These are phyloP conservation scores for Anaeramoeba ignava DNA, from an alignment of 78 protist genomes.

Conservation along the genomic window DNA sequence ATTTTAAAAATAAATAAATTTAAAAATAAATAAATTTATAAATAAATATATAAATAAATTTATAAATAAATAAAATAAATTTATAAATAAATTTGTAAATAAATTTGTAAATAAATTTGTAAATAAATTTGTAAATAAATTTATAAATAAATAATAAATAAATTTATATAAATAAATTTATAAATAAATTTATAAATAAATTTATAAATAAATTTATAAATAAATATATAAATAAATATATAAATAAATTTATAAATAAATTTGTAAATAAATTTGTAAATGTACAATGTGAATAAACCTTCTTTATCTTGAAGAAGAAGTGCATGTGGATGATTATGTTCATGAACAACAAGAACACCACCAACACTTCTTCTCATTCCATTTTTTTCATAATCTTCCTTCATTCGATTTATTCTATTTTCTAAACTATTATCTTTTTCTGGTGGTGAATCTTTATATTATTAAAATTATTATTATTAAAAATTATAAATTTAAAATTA, in stretches of 20 bases:
- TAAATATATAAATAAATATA: neutral
- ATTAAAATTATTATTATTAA: too few relatives aligned
- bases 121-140: too few relatives aligned
- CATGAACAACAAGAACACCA: slow-evolving; percentile 46
- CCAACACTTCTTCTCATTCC: slow-evolving; percentile 55
- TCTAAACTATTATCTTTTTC: slow-evolving; percentile 26
- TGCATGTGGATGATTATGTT: slow-evolving; percentile 65
- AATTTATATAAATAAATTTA: neutral
- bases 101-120: too few relatives aligned
- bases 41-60: too few relatives aligned
- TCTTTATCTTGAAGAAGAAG: slow-evolving; percentile 40
- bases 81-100: too few relatives aligned
- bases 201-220: neutral
- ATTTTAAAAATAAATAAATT: too few relatives aligned
- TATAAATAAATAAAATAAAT: too few relatives aligned
- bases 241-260: neutral
- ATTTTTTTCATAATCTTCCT: slow-evolving; percentile 35
- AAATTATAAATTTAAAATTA: too few relatives aligned
- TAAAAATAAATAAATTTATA: too few relatives aligned
- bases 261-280: neutral
- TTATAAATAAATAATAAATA: too few relatives aligned
- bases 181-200: neutral
- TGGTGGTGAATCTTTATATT: too few relatives aligned
- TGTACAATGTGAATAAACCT: slow-evolving; percentile 34
- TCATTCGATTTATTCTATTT: slow-evolving; percentile 30